These are phyloP conservation scores for Serendipita sp. DNA, from an alignment of 768 basidiomycete species.

Conservation along the genomic window DNA sequence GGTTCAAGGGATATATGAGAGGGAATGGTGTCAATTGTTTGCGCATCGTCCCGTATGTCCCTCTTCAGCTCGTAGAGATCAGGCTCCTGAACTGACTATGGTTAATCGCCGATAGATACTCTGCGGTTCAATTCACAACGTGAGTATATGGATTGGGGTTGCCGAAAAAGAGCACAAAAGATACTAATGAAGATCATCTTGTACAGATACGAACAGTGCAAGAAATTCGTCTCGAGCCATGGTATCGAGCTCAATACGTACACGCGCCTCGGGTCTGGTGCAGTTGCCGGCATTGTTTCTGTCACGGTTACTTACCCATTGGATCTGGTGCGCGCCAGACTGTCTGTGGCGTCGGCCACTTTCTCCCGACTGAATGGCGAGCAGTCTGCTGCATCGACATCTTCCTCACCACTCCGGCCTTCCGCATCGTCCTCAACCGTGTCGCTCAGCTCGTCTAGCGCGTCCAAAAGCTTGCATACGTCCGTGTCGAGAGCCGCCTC, in stretches of 20 bases:
- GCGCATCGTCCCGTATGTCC: constrained; percentile 73
- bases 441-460: constrained; percentile 20
- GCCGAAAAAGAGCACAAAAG: too few relatives aligned
- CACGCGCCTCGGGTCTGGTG: constrained; percentile 70
- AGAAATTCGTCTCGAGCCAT: constrained; percentile 39
- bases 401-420: constrained; percentile 22
- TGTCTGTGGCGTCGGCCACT: constrained; percentile 88
- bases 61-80: neutral
- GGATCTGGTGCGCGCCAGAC: constrained; percentile 80
- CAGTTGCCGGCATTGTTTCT: constrained; percentile 83
- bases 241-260: constrained; percentile 62
- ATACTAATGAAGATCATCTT: neutral
- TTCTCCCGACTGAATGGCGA: constrained; percentile 19
- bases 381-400: constrained; percentile 17
- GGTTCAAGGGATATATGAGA: constrained; percentile 82
- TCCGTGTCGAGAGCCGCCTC: constrained; percentile 15
- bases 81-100: neutral
- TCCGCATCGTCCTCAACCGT: constrained; percentile 41
- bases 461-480: constrained; percentile 8
- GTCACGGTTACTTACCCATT: constrained; percentile 88
- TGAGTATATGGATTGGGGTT: constrained; percentile 6
- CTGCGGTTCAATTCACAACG: constrained; percentile 27
- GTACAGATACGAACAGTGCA: constrained; percentile 74
- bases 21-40: constrained; percentile 87
- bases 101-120: constrained; percentile 10